Base-by-base conservation (phyloP, 2,329 filamentous ascomycete species). In the Lecanicillium sp. region DNA sequence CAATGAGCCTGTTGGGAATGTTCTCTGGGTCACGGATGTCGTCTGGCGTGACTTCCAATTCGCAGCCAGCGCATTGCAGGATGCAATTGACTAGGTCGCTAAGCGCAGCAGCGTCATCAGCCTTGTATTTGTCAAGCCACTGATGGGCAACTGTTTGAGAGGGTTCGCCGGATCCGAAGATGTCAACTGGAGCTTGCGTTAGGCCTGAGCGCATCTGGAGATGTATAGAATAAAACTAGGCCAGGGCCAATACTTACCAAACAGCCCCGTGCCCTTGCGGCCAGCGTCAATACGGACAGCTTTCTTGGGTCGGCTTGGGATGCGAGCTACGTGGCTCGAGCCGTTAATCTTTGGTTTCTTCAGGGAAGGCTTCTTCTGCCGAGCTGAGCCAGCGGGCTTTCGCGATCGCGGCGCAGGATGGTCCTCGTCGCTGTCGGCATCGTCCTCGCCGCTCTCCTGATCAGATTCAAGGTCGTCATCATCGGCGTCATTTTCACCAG, bases 21-120 rank as follows among this genome's bases (percentile, higher is more conserved):
- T 92, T 88, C 56, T 98, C 92, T 7, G 87, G 79, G 56, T 98
- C 90, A 48, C 82, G 79, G 46, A 95, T 85, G 56, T 96, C 88
- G 55, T 92, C 80, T 29, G 77, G 74, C 9, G 81, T 83, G 39
- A 98, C 77, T 48, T 83, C 75, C 38, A 85, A 70, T 39, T 86
- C 78, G 57, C 89, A 94, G 20, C 92, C 92, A 14, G 89, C 79
- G 45, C 85, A 75, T 51, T 76, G 73, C 28, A 84, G 60, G 27
- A 83, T 71, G 47, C 78, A 80, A 58, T 83, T 83, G 49, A 84
- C 71, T 39, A 83, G 62, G 35, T 82, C 77, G 13, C 71, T 69
- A 45, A 82, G 62, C 9, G 77, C 75, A 19, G 58, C 63, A 13
- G 69, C 64, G 43, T 70, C 65, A 49, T 80, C 67, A 5, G 60